Base-by-base conservation (phyloP, 2,329 filamentous ascomycete genomes). In the Teratosphaeria epicoccoides region DNA sequence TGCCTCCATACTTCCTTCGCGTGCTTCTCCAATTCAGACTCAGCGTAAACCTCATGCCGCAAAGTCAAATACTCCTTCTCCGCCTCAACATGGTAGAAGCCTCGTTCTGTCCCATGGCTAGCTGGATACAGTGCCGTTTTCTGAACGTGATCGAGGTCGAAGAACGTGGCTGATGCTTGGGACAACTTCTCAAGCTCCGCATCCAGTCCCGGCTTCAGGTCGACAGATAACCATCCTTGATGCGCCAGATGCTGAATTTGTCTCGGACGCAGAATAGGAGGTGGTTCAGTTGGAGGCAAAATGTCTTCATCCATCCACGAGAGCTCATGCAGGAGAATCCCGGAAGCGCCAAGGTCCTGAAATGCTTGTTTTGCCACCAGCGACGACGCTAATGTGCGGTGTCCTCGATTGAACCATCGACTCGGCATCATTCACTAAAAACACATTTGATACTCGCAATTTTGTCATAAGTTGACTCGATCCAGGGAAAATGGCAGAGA, bases 51-150 rank as follows among this genome's bases (percentile, higher is more conserved):
- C 20, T 24, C 49, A 53, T 59, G 56, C 7, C 62, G 60, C 26
- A 64, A 52, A 1, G 63, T 65, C 28, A 63, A 23, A 43, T 64
- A 65, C 46, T 64, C 59, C 48, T 65, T 64, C 47, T 65, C 61
- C 20, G 52, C 47, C 10, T 47, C 44, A 6, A 63, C 58, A 11
- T 49, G 43, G 49, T 63, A 63, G 47, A 59, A 62, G 3, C 63
- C 63, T 25, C 58, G 56, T 49, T 65, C 62, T 5, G 61, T 63
- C 3, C 60, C 60, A 23, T 51, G 50, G n/a, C 55, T 56, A 2
- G 57, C 28, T 14, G 63, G 61, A 49, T 61, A 65, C 11, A 49
- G 33, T 6, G 14, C 20, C 25, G 29, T 23, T 37, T 57, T 57
- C 47, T 26, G 40, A 10, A 23, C 22, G 12, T 12, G n/a, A 10